These are phyloP conservation scores for Chaetoscypha palmicola DNA, from an alignment of 2,329 filamentous ascomycete species.

Conservation along the genomic window DNA sequence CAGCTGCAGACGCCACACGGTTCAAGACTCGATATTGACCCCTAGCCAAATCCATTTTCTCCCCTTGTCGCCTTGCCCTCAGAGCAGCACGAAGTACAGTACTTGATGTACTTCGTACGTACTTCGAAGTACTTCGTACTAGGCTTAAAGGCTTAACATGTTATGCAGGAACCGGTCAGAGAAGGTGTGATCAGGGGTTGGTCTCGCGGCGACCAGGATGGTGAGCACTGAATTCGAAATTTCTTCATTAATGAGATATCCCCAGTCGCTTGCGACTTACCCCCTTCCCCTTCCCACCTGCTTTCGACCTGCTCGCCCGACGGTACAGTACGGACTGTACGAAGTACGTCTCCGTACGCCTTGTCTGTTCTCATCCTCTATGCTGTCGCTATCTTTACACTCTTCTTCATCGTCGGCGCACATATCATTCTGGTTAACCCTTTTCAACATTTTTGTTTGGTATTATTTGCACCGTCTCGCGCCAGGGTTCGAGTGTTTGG, in stretches of 20 bases:
- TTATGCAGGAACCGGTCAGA: slow-evolving; percentile 11
- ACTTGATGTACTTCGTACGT: too few species aligned
- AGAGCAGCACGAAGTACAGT: neutral
- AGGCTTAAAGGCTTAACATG: slow-evolving; percentile 10
- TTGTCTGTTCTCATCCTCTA: neutral
- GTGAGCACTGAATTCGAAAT: slow-evolving; percentile 8
- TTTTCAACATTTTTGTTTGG: neutral
- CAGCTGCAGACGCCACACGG: slow-evolving; percentile 2
- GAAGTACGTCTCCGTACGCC: neutral
- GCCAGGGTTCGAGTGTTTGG: neutral
- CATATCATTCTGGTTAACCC: neutral
- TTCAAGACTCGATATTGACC: neutral
- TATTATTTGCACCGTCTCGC: neutral
- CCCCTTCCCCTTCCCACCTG: slow-evolving; percentile 1
- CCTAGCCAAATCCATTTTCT: neutral
- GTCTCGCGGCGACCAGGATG: slow-evolving; percentile 6
- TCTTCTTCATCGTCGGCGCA: neutral
- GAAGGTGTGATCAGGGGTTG: slow-evolving; percentile 11
- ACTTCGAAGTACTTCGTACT: too few species aligned
- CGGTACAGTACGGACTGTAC: neutral
- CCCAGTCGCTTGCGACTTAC: slow-evolving; percentile 3
- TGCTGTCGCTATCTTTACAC: neutral
- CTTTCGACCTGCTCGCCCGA: neutral
- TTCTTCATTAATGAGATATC: slow-evolving; percentile 12
- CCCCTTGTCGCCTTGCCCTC: neutral